Conservation (phyloP, 2,329 filamentous ascomycete species). For the Pseudogymnoascus sp. region DNA sequence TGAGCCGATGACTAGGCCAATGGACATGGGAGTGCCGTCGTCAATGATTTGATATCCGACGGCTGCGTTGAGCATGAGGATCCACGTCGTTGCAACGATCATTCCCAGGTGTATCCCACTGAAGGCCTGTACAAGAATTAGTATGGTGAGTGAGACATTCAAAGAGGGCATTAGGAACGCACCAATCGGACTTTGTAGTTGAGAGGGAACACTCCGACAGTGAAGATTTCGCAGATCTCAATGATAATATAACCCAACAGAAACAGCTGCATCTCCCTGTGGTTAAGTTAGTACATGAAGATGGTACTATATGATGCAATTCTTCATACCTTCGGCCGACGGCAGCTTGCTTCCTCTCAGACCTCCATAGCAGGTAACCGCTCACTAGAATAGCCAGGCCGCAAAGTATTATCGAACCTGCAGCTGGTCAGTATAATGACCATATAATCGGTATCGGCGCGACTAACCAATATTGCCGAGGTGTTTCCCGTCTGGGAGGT, state of each 20-base stretch:
- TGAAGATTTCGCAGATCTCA: conserved; percentile 93
- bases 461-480: conserved; percentile 76
- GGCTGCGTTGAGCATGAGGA: conserved; percentile 83
- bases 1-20: conserved; percentile 69
- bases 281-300: conserved; percentile 25
- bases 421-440: conserved; percentile 27
- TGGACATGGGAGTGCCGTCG: conserved; percentile 79
- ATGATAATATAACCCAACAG: conserved; percentile 79
- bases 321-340: conserved; percentile 75
- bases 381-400: conserved; percentile 68
- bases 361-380: conserved; percentile 65
- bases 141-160: neutral
- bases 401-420: conserved; percentile 81
- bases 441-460: neutral
- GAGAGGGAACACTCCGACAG: conserved; percentile 82
- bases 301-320: neutral
- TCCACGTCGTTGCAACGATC: conserved; percentile 83
- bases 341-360: conserved; percentile 85
- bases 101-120: conserved; percentile 84
- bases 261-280: conserved; percentile 94
- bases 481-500: conserved; percentile 56
- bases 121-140: conserved; percentile 56
- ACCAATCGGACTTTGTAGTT: conserved; percentile 64
- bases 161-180: conserved; percentile 33
- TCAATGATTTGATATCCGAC: conserved; percentile 93